phyloP scores from a whole-genome alignment of 176 grass and related monocot genomes.

The Rhynchospora breviuscula region DNA sequence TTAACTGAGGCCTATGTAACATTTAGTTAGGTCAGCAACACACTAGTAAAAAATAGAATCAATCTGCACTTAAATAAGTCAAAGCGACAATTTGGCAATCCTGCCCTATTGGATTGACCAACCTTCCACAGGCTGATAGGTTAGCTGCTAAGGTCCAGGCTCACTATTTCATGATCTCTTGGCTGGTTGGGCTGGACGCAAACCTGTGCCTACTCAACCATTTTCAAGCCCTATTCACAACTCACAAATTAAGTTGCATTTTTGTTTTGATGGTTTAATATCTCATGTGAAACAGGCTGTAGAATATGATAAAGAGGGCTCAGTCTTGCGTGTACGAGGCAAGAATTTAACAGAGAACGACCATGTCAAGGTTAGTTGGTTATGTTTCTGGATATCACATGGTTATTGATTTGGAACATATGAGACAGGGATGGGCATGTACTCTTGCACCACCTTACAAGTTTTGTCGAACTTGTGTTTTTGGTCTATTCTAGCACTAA shows the following conservation, averaged over 20 bases:
- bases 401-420: neutral
- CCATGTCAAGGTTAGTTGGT: slow-evolving; percentile 63
- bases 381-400: neutral
- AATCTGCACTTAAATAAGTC: too few species aligned
- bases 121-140: too few species aligned
- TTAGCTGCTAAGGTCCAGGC: too few species aligned
- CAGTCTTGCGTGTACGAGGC: slow-evolving; percentile 69
- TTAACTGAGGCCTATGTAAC: neutral
- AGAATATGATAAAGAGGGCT: slow-evolving; percentile 91
- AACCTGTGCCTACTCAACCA: slow-evolving; percentile 3
- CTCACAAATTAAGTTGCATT: neutral
- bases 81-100: too few species aligned
- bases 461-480: neutral
- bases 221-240: neutral
- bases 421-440: neutral
- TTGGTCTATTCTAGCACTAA: neutral
- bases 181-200: neutral
- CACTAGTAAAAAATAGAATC: too few species aligned
- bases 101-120: too few species aligned
- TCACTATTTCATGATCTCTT: neutral
- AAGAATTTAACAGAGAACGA: slow-evolving; percentile 89
- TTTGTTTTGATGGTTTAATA: neutral
- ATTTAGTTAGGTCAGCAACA: too few species aligned
- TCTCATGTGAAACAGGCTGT: slow-evolving; percentile 44
- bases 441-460: neutral